Evolutionary conservation across 2,329 filamentous ascomycete genomes (phyloP).

Genomic region (Talaromyces sp.): DNA sequence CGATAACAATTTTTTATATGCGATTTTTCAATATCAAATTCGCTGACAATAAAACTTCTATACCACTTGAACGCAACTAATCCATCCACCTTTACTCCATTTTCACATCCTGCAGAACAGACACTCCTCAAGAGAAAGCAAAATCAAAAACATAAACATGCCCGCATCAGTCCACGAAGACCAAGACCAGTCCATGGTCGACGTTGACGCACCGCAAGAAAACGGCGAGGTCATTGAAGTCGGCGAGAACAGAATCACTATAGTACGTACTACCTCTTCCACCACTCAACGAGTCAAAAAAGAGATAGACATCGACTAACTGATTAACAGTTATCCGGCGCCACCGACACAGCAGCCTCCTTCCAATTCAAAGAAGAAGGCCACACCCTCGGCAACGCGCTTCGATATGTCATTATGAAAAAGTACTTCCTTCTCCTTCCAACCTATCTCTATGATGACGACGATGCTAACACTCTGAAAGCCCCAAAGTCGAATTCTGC

Average conservation of each 20-base stretch:
- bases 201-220: constrained; percentile 45
- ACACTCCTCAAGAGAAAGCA: too few species aligned
- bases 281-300: neutral
- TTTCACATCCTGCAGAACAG: too few species aligned
- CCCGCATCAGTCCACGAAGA: constrained; percentile 42
- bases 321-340: constrained; percentile 69
- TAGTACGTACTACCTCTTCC: constrained; percentile 47
- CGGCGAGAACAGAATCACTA: constrained; percentile 58
- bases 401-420: constrained; percentile 97
- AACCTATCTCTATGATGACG: neutral
- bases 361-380: constrained; percentile 94
- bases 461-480: constrained; percentile 40
- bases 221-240: constrained; percentile 43
- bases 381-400: constrained; percentile 90
- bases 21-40: constrained; percentile 8
- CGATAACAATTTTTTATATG: constrained; percentile 21
- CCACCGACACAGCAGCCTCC: constrained; percentile 80
- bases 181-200: constrained; percentile 44
- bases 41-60: neutral
- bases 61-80: neutral
- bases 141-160: constrained; percentile 33
- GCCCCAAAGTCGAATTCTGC: constrained; percentile 95
- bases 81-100: neutral
- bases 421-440: constrained; percentile 63
- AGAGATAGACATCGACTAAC: neutral